Evolutionary conservation across 495 filamentous ascomycete species (phyloP).

Genomic region (Daldinia vernicosa): DNA sequence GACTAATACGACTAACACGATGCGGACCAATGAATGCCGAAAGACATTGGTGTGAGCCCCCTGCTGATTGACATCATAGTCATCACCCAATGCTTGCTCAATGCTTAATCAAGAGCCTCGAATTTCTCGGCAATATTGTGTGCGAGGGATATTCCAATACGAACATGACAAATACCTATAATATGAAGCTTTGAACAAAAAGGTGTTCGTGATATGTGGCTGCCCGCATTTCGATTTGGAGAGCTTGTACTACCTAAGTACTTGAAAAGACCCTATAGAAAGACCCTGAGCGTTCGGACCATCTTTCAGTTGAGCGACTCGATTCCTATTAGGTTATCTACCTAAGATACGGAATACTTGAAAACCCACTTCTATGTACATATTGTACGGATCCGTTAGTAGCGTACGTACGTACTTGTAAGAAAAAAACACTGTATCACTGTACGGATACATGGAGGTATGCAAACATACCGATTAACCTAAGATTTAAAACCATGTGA

Average conservation of each 20-base stretch:
- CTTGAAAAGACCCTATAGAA: not conserved
- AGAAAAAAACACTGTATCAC: not conserved
- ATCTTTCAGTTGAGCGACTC: conserved; percentile 18
- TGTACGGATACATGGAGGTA: not conserved
- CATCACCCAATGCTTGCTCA: conserved; percentile 5
- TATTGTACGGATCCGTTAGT: too few relatives aligned
- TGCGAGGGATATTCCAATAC: not conserved
- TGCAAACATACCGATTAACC: not conserved
- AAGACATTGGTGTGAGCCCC: conserved; percentile 6
- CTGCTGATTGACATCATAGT: conserved; percentile 38
- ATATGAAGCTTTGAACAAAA: conserved; percentile 5
- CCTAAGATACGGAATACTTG: conserved; percentile 12
- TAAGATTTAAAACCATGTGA: not conserved
- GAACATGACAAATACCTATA: not conserved
- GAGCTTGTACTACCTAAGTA: conserved; percentile 25
- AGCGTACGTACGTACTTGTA: not conserved
- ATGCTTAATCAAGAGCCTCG: not conserved
- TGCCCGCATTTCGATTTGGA: conserved; percentile 25
- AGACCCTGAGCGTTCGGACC: conserved; percentile 24
- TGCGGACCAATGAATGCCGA: conserved; percentile 11
- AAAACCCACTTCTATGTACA: not conserved
- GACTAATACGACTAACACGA: not conserved
- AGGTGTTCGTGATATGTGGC: conserved; percentile 15
- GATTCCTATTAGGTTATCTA: conserved; percentile 5
- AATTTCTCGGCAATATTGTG: conserved; percentile 12